Evolutionary conservation across 805 yeast species (phyloP).

Genomic region (Candida sanyiensis): DNA sequence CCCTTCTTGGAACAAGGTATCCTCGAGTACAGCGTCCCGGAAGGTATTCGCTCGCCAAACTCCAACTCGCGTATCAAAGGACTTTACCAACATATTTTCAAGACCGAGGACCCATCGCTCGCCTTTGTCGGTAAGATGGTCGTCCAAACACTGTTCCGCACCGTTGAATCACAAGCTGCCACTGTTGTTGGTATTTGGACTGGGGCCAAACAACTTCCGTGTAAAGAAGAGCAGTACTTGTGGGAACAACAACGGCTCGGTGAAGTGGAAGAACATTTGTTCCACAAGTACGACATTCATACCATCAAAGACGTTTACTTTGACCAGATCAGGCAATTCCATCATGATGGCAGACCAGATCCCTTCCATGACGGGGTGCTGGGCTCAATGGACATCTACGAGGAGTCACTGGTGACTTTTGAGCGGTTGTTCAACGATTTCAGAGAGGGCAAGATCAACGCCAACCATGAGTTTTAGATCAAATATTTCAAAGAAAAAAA

Average conservation of each 20-base stretch:
- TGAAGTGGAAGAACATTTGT: constrained; percentile 23
- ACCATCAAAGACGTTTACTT: constrained; percentile 27
- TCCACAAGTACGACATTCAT: constrained; percentile 32
- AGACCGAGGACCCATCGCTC: constrained; percentile 41
- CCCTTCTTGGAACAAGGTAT: constrained; percentile 31
- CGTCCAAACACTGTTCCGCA: constrained; percentile 41
- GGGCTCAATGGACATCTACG: constrained; percentile 11
- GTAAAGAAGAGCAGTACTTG: constrained; percentile 32
- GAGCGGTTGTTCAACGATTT: constrained; percentile 21
- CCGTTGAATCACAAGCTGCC: constrained; percentile 47
- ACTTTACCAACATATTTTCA: constrained; percentile 42
- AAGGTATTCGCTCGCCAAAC: constrained; percentile 17
- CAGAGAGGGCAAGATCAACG: constrained; percentile 13
- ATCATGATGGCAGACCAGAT: constrained; percentile 29
- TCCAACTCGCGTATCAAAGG: constrained; percentile 33
- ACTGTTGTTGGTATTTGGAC: constrained; percentile 57
- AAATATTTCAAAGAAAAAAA: neutral
- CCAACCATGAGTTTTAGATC: constrained; percentile 12
- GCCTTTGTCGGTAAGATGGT: constrained; percentile 37
- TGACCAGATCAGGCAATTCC: constrained; percentile 25
- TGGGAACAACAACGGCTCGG: constrained; percentile 30
- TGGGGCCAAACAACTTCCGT: constrained; percentile 34
- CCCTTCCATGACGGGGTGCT: constrained; percentile 26
- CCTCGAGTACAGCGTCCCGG: constrained; percentile 22
- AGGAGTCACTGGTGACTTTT: constrained; percentile 16